Evolutionary conservation across 2,329 filamentous ascomycete species (phyloP), one percentile per base, ranked within the genome.

Genomic region (Lachnellula suecica): DNA sequence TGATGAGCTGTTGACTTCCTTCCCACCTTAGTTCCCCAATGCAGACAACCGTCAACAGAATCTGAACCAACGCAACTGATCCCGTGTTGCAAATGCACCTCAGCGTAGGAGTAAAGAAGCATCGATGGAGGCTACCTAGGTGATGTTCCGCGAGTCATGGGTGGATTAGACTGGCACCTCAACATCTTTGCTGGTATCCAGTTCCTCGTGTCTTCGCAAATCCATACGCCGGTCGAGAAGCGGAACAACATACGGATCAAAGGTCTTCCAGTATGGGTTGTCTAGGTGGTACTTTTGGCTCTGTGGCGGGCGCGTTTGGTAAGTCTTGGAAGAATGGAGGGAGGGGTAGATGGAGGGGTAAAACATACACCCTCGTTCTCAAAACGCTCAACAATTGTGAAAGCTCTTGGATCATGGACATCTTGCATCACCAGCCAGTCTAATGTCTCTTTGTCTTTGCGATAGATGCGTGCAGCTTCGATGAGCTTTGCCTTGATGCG

Each of bases 401-500:
- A 91, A 45, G 84, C 82, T 52, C 85, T 77, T 41, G 78, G 77
- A 68, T 90, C 87, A 62, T 81, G 75, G 52, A 83, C 78, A 63
- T 85, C 84, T 73, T 90, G 87, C 87, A 90, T 90, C 57, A 91
- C 87, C 70, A 88, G 83, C 87, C 87, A 90, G 42, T 13, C 79
- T 52, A 85, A 64, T 0, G 81, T 89, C 74, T 90, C 87, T 65
- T 81, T 82, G 72, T 90, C 87, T 59, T 87, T 76, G 58, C 79
- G 82, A 72, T 90, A 90, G 57, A 90, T 78, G 57, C 82, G 79
- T 53, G 84, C 84, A n/a, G 87, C 87, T 68, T 91, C 87, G 66
- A 86, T 79, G 52, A 91, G 82, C 74, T 90, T 91, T 52, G 82
- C 82, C 63, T 83, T 81, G 53, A 91, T 73, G 70, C 86, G 88